These are phyloP conservation scores for Candida sp. DNA, from an alignment of 1,139 yeast genomes.

Conservation along the genomic window DNA sequence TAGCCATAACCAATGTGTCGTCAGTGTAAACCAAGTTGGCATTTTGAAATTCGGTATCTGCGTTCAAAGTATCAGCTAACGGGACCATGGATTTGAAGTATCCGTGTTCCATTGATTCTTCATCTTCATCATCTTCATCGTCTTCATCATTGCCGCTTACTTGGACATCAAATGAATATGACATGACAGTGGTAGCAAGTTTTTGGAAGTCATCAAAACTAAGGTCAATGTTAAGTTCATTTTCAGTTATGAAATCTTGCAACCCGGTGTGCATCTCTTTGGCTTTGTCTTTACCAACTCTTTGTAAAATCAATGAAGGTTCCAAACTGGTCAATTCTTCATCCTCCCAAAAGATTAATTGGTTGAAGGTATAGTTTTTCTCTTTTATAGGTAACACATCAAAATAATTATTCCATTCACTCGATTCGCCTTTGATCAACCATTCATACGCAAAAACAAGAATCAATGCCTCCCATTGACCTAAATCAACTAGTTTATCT, in stretches of 20 bases:
- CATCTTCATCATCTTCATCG: constrained; percentile 16
- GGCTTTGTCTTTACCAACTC: constrained; percentile 73
- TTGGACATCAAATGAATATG: constrained; percentile 42
- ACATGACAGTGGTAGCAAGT: constrained; percentile 58
- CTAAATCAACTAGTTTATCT: constrained; percentile 38
- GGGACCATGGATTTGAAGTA: constrained; percentile 87
- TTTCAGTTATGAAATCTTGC: constrained; percentile 22
- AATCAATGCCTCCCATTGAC: constrained; percentile 79
- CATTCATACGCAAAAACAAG: constrained; percentile 61
- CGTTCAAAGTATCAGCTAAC: constrained; percentile 84
- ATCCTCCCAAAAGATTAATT: constrained; percentile 77
- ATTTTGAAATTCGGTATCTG: constrained; percentile 77
- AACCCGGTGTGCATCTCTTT: constrained; percentile 49
- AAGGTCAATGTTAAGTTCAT: constrained; percentile 19
- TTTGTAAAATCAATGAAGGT: constrained; percentile 68
- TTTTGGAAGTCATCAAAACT: constrained; percentile 60
- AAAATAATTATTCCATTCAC: constrained; percentile 71
- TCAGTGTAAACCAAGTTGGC: constrained; percentile 59
- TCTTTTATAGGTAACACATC: constrained; percentile 58
- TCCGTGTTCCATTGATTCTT: constrained; percentile 25
- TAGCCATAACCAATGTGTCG: constrained; percentile 58
- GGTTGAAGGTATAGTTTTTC: constrained; percentile 45
- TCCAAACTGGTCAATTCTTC: constrained; percentile 46
- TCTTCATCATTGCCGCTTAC: constrained; percentile 13
- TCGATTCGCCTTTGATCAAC: constrained; percentile 32